Conservation (phyloP, 2,329 filamentous ascomycete species). For the Aspergillus phoenicis region DNA sequence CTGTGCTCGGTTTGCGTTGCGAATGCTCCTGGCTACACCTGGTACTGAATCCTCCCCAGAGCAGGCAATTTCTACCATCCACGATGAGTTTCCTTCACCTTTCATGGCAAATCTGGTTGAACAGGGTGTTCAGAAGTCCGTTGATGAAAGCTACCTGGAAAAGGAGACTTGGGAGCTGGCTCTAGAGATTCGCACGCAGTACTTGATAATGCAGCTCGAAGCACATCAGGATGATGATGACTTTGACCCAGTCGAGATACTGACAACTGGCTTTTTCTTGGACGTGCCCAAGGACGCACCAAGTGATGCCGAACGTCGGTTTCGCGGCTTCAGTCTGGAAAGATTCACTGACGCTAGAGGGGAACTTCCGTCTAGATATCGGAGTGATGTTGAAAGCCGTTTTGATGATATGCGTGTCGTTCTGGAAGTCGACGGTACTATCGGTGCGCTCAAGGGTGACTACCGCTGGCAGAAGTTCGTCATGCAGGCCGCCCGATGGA, state of each 20-base stretch:
- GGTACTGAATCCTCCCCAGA: conserved; percentile 19
- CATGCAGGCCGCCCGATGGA: conserved; percentile 50
- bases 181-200: conserved; percentile 59
- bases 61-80: conserved; percentile 34
- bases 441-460: conserved; percentile 45
- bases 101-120: conserved; percentile 38
- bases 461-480: conserved; percentile 57
- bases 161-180: conserved; percentile 52
- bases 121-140: conserved; percentile 7
- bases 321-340: conserved; percentile 34
- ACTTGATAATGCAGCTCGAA: conserved; percentile 50
- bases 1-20: conserved; percentile 43
- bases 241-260: conserved; percentile 44
- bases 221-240: conserved; percentile 31
- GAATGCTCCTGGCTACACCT: conserved; percentile 38
- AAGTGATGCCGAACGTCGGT: conserved; percentile 9
- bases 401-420: conserved; percentile 44
- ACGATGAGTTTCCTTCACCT: conserved; percentile 35
- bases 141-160: conserved; percentile 45
- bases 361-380: conserved; percentile 39
- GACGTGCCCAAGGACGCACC: conserved; percentile 21
- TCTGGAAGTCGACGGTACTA: conserved; percentile 34
- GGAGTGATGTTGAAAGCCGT: conserved; percentile 40
- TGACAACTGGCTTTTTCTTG: conserved; percentile 48
- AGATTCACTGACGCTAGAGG: conserved; percentile 43